These are phyloP conservation scores for Chalciporus sphaerocephalus DNA, from an alignment of 768 basidiomycete genomes.

Conservation along the genomic window DNA sequence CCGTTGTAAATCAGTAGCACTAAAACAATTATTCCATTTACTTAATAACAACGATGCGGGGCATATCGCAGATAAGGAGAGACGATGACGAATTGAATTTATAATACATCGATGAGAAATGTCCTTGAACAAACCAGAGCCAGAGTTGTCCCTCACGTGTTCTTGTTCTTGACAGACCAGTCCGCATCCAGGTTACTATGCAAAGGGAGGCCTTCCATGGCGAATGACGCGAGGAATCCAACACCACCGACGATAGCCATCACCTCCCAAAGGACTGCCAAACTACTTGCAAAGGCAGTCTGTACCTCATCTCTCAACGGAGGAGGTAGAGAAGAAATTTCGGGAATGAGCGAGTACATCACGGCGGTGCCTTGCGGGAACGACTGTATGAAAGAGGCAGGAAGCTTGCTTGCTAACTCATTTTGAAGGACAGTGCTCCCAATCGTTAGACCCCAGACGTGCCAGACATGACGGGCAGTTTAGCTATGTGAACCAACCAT, in stretches of 20 bases:
- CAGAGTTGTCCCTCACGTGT: too few species aligned
- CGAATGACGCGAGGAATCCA: slow-evolving; percentile 6
- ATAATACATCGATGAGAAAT: too few species aligned
- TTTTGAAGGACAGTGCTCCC: slow-evolving; percentile 49
- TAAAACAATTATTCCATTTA: too few species aligned
- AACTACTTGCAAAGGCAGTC: slow-evolving; percentile 39
- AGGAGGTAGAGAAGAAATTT: slow-evolving; percentile 32
- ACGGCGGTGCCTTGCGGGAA: slow-evolving; percentile 40
- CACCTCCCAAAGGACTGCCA: slow-evolving; percentile 40
- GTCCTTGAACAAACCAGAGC: too few species aligned
- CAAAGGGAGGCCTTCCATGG: too few species aligned
- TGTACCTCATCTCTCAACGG: slow-evolving; percentile 35
- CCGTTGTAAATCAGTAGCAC: too few species aligned
- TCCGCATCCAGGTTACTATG: too few species aligned
- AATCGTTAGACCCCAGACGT: slow-evolving; percentile 50
- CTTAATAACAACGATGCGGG: too few species aligned
- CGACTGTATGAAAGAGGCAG: slow-evolving; percentile 32
- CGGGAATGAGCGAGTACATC: slow-evolving; percentile 44
- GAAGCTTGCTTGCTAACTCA: slow-evolving; percentile 39
- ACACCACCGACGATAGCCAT: slow-evolving; percentile 33
- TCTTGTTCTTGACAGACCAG: too few species aligned
- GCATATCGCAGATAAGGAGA: too few species aligned
- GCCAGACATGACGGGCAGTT: background rate
- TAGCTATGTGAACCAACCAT: background rate
- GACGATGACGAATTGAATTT: too few species aligned